Percentiles rank a stretch among this genome's conserved stretches.
These are phyloP conservation scores for Hygrophorus pudorinus DNA, from an alignment of 768 basidiomycete species.

Conservation along the genomic window DNA sequence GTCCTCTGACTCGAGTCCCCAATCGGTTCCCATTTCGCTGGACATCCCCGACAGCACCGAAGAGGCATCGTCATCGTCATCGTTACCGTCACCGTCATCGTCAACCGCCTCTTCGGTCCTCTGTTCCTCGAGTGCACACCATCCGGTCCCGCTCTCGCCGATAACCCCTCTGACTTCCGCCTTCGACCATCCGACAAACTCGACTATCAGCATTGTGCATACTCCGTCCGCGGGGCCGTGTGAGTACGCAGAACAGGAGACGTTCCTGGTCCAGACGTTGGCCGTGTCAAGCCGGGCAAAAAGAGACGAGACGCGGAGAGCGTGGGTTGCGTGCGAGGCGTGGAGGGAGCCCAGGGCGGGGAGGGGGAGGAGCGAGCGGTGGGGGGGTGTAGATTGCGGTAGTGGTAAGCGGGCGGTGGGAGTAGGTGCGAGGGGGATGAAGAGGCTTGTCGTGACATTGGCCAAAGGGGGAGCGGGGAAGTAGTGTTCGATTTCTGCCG, in stretches of 20 bases:
- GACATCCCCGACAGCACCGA: slow-evolving; percentile 22
- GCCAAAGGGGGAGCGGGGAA: slow-evolving; percentile 33
- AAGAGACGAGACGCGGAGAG: slow-evolving; percentile 54
- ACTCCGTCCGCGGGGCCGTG: slow-evolving; percentile 36
- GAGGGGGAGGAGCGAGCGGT: slow-evolving; percentile 41
- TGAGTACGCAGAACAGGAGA: slow-evolving; percentile 53
- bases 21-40: slow-evolving; percentile 10
- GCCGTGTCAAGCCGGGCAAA: slow-evolving; percentile 64
- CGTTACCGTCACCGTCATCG: slow-evolving; percentile 18
- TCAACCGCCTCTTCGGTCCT: too few species aligned
- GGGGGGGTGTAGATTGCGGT: slow-evolving; percentile 18
- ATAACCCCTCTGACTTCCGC: slow-evolving; percentile 54
- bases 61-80: slow-evolving; percentile 22
- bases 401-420: slow-evolving; percentile 60
- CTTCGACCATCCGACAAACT: slow-evolving; percentile 67
- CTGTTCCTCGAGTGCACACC: slow-evolving; percentile 66
- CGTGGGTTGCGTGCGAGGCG: slow-evolving; percentile 41
- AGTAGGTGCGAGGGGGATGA: slow-evolving; percentile 71
- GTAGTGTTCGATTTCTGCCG: slow-evolving; percentile 50
- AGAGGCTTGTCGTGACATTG: slow-evolving; percentile 51
- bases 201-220: slow-evolving; percentile 57
- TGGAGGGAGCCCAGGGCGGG: slow-evolving; percentile 43
- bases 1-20: slow-evolving; percentile 7
- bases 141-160: slow-evolving; percentile 62
- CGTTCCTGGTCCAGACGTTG: slow-evolving; percentile 56